Evolutionary conservation across 768 basidiomycete genomes (phyloP), one percentile per base, ranked within the genome.

Genomic region (Serendipita indica): DNA sequence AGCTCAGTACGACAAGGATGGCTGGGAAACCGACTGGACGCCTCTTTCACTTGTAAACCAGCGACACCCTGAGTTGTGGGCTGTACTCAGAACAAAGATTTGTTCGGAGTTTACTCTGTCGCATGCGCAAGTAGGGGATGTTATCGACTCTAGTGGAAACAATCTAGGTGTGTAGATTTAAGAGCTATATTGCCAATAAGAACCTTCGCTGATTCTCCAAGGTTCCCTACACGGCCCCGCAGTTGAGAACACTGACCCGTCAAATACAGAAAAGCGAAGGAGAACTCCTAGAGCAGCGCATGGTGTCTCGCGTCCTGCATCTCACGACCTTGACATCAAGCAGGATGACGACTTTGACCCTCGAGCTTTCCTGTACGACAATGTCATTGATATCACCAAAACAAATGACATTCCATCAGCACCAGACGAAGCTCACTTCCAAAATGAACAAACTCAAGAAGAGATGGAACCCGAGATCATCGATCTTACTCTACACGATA

Each of bases 71-170:
- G 49, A 54, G 49, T n/a, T 54, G 7, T 54, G 49, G 49, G 32
- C 49, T 7, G 32, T 54, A 5, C n/a, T 54, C 20, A 18, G 49
- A 16, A 28, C 22, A 54, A 27, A 18, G 25, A 54, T 54, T 28
- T 20, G 49, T 27, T n/a, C 7, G n/a, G 4, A 20, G 49, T 3
- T 7, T 10, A 30, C 20, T 30, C 25, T 54, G 10, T 20, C 49
- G 10, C 49, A 54, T 10, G 49, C 49, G n/a, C n/a, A 28, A 54
- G 16, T 30, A 54, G 49, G 49, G 25, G 49, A 54, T 27, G n/a
- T 54, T 10, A 25, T 54, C 25, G 32, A 54, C 30, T 54, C 49
- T 7, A 54, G 7, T 4, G 49, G 49, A 10, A 18, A 20, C n/a
- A 54, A 54, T 33, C 20, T 30, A 7, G 32, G 49, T 54, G 7